phyloP scores from a whole-genome alignment of 345 rosid genomes.

The Lepidium africanum region DNA sequence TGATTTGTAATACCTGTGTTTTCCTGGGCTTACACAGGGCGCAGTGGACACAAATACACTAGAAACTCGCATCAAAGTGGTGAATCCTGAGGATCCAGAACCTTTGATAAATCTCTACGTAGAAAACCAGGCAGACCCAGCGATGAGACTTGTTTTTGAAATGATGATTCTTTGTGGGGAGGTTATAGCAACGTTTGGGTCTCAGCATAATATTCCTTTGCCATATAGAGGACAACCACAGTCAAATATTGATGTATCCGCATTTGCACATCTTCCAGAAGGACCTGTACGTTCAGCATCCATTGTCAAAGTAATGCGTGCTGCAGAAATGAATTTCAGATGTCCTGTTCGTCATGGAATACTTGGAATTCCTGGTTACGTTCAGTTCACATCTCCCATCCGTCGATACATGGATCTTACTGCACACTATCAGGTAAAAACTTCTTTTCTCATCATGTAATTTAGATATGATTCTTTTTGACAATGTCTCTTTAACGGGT shows the following conservation, averaged over 20 bases:
- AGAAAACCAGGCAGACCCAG: slow-evolving; percentile 86
- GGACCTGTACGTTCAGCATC: slow-evolving; percentile 87
- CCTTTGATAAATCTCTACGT: slow-evolving; percentile 70
- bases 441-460: neutral
- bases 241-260: slow-evolving; percentile 68
- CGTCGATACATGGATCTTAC: slow-evolving; percentile 96
- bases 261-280: slow-evolving; percentile 86
- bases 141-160: slow-evolving; percentile 93
- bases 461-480: neutral
- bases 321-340: slow-evolving; percentile 82
- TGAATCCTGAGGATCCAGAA: slow-evolving; percentile 78
- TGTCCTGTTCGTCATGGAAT: slow-evolving; percentile 84
- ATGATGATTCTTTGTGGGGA: slow-evolving; percentile 99
- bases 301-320: slow-evolving; percentile 74
- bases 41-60: slow-evolving; percentile 79
- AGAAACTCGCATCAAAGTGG: slow-evolving; percentile 83
- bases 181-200: slow-evolving; percentile 77
- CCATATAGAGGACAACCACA: slow-evolving; percentile 99
- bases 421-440: slow-evolving; percentile 83
- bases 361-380: slow-evolving; percentile 90
- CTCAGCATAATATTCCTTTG: slow-evolving; percentile 59
- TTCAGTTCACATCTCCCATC: slow-evolving; percentile 95
- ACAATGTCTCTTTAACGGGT: neutral
- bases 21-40: slow-evolving; percentile 49
- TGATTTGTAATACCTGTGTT: neutral